A percentile compares a stretch with the other conserved stretches of the same genome.
These are phyloP conservation scores for Plectosphaerella sp. DNA, from an alignment of 2,329 filamentous ascomycete genomes.

Conservation along the genomic window DNA sequence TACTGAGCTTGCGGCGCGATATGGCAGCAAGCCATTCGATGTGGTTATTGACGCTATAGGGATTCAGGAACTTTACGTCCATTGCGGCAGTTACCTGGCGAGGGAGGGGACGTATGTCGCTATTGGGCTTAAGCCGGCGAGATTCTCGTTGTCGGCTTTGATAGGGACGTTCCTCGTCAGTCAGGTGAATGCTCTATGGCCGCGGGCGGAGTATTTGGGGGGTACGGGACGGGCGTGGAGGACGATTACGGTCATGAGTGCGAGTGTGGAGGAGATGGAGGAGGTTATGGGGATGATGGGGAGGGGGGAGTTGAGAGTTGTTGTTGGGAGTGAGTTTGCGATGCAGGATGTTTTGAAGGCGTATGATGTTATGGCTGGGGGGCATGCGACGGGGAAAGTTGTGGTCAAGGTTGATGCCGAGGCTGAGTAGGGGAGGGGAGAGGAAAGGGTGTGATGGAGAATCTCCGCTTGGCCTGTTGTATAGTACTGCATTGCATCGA, in stretches of 20 bases:
- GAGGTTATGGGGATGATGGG: slow-evolving; percentile 24
- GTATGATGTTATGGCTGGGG: slow-evolving; percentile 25
- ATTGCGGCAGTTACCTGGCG: slow-evolving; percentile 33
- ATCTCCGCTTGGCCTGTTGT: background rate
- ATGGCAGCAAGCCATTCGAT: slow-evolving; percentile 28
- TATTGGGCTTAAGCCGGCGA: slow-evolving; percentile 32
- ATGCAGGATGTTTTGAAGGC: slow-evolving; percentile 31
- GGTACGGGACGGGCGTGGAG: slow-evolving; percentile 30
- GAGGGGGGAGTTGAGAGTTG: slow-evolving; percentile 26
- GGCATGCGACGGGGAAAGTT: slow-evolving; percentile 32
- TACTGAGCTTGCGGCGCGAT: slow-evolving; percentile 24
- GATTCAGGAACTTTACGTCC: slow-evolving; percentile 37
- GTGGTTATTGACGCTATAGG: slow-evolving; percentile 47
- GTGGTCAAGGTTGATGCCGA: slow-evolving; percentile 25
- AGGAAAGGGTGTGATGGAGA: background rate
- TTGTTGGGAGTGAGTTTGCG: slow-evolving; percentile 11
- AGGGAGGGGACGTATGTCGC: slow-evolving; percentile 32
- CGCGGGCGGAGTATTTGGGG: slow-evolving; percentile 26
- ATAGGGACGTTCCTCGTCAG: slow-evolving; percentile 24
- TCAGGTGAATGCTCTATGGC: slow-evolving; percentile 33
- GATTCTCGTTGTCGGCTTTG: slow-evolving; percentile 22
- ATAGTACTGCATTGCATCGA: background rate
- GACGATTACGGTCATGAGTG: slow-evolving; percentile 27
- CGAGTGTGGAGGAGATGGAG: slow-evolving; percentile 25
- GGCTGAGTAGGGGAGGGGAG: background rate